Evolutionary conservation across 805 yeast genomes (phyloP).

Genomic region (Brettanomyces nanus): DNA sequence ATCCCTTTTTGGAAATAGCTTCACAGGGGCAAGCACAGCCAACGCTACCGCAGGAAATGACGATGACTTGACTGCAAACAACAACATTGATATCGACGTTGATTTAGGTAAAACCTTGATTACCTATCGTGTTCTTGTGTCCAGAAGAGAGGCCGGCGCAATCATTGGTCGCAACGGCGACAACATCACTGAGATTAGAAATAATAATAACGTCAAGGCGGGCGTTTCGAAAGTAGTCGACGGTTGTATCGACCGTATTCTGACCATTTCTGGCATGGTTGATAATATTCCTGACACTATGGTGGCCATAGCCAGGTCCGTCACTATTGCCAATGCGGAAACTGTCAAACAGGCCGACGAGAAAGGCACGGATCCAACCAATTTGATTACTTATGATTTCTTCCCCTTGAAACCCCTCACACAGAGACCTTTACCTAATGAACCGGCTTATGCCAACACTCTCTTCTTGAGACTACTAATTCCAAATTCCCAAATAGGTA

Average conservation of each 20-base stretch:
- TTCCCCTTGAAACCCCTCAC: conserved; percentile 56
- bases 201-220: conserved; percentile 69
- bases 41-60: conserved; percentile 9
- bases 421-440: conserved; percentile 42
- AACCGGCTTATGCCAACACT: conserved; percentile 43
- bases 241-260: conserved; percentile 75
- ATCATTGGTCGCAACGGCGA: conserved; percentile 81
- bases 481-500: conserved; percentile 82
- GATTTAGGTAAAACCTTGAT: conserved; percentile 24
- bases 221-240: conserved; percentile 76
- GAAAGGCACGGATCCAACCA: conserved; percentile 25
- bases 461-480: conserved; percentile 61
- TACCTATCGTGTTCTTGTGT: conserved; percentile 53
- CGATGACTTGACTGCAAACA: not conserved
- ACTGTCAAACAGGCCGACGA: conserved; percentile 13
- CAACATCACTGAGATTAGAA: conserved; percentile 69
- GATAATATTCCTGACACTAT: conserved; percentile 64
- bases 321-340: conserved; percentile 36
- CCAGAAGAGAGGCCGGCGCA: conserved; percentile 84
- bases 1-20: conserved; percentile 25
- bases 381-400: conserved; percentile 34
- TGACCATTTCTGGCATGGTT: conserved; percentile 69
- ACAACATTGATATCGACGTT: too few relatives aligned
- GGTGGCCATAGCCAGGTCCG: conserved; percentile 59
- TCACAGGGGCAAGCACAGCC: conserved; percentile 7